A percentile compares a stretch with the other conserved stretches of the same genome.
These are phyloP conservation scores for Clarireedia sp. DNA, from an alignment of 2,329 filamentous ascomycete species.

Conservation along the genomic window DNA sequence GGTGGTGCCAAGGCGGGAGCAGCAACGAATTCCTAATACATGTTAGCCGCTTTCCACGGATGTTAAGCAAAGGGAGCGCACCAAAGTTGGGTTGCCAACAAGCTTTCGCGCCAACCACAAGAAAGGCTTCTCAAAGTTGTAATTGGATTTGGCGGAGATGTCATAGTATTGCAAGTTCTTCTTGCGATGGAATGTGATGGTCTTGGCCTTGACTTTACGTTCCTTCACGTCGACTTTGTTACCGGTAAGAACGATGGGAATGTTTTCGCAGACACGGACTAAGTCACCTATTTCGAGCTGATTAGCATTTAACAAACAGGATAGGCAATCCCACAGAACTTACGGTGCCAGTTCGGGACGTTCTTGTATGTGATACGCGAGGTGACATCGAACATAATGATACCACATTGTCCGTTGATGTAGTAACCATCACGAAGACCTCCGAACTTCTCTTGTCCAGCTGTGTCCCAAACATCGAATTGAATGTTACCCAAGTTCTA, in stretches of 20 bases:
- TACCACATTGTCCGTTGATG: constrained; percentile 99
- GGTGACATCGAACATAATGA: constrained; percentile 99
- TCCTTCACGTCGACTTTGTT: constrained; percentile 99
- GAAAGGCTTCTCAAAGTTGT: constrained; percentile 99
- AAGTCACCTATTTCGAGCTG: constrained; percentile 63
- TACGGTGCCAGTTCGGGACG: constrained; percentile 99
- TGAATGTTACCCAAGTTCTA: constrained; percentile 91
- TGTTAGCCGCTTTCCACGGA: constrained; percentile 13
- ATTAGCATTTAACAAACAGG: constrained; percentile 13
- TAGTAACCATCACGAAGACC: constrained; percentile 99
- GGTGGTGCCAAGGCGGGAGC: constrained; percentile 90
- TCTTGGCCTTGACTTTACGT: constrained; percentile 99
- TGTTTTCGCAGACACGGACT: constrained; percentile 98
- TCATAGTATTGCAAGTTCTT: constrained; percentile 99
- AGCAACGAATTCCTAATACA: constrained; percentile 81
- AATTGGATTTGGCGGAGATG: constrained; percentile 99
- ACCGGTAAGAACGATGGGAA: constrained; percentile 93
- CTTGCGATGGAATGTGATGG: constrained; percentile 99
- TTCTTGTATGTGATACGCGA: constrained; percentile 99
- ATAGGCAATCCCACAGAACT: constrained; percentile 34
- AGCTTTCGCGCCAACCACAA: constrained; percentile 98
- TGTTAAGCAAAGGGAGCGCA: constrained; percentile 38
- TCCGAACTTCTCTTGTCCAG: constrained; percentile 98
- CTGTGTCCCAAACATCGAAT: constrained; percentile 99
- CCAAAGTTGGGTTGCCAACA: constrained; percentile 81